Conservation (phyloP, 176 grass and related monocot species). For the Carex pumila region DNA sequence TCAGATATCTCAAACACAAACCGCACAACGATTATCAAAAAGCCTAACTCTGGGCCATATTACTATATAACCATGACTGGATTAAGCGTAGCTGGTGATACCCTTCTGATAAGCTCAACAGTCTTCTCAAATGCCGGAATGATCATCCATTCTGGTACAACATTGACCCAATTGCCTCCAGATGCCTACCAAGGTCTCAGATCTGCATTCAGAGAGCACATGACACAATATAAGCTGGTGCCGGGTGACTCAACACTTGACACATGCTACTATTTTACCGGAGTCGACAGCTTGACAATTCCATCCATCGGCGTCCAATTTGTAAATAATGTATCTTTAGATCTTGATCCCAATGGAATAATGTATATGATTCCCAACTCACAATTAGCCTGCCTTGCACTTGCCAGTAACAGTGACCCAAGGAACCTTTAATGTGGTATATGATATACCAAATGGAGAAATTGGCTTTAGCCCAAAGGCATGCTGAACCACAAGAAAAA, state of each 20-base stretch:
- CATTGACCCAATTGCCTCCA: constrained; percentile 27
- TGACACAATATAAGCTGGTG: constrained; percentile 16
- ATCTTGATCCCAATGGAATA: constrained; percentile 13
- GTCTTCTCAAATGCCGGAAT: background rate
- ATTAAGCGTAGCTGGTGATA: constrained; percentile 17
- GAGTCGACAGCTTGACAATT: background rate
- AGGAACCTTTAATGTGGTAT: constrained; percentile 16
- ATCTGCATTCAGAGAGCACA: constrained; percentile 18
- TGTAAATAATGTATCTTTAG: background rate
- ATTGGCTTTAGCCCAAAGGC: constrained; percentile 22
- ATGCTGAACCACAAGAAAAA: constrained; percentile 4
- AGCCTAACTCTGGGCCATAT: background rate
- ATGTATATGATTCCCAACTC: background rate
- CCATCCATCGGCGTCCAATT: constrained; percentile 24
- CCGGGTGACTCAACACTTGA: background rate
- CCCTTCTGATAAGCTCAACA: background rate
- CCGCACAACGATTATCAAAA: constrained; percentile 13
- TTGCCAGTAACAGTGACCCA: background rate
- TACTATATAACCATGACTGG: background rate
- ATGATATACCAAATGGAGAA: constrained; percentile 17
- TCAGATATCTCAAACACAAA: background rate
- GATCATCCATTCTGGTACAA: constrained; percentile 41
- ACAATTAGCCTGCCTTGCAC: constrained; percentile 21
- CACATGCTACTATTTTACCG: constrained; percentile 42
- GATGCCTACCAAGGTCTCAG: constrained; percentile 22